Evolutionary conservation across 2,329 filamentous ascomycete genomes (phyloP), one percentile per base, ranked within the genome.

Genomic region (Botryotinia narcissicola): DNA sequence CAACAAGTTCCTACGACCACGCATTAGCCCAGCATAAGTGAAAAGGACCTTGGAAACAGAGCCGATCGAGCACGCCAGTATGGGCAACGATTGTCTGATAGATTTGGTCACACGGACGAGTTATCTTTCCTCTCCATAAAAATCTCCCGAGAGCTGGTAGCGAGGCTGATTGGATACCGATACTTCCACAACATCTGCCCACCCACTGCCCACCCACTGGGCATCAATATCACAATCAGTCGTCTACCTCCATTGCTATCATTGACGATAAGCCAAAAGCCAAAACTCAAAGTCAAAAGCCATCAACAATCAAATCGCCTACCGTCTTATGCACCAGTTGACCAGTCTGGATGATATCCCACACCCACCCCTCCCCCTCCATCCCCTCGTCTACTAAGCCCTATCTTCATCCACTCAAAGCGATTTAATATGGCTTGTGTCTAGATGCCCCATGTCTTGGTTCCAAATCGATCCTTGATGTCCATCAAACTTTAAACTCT

Each of bases 371-470:
- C 46, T 51, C 3, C 64, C 64, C 48, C 64, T 57, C 54, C 64
- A 10, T 25, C 35, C 48, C 64, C 64, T 68, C 64, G 64, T 25
- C 64, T 68, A 57, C 46, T 67, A 68, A 68, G 64, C 64, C 64
- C 64, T 68, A 68, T 68, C 64, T 57, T 57, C 64, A 57, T 42
- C 48, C 64, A 57, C 35, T 42, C 48, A 68, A 51, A 40, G 40
- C 37, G 46, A 54, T 37, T 16, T 8, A 22, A 29, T 32, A 67
- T 40, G 64, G 37, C 18, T 54, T 67, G 46, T 67, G 32, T 54
- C 46, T 40, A 48, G 12, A 54, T 20, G 12, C 29, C 35, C 40
- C 46, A 54, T 51, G 64, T 67, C 46, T 68, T 68, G 35, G 20
- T 54, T 42, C 48, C 64, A 40, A 42, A 67, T 40, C 16, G 29